These are phyloP conservation scores for Pythium brachiatum DNA, from an alignment of 352 stramenopile species.

Conservation along the genomic window DNA sequence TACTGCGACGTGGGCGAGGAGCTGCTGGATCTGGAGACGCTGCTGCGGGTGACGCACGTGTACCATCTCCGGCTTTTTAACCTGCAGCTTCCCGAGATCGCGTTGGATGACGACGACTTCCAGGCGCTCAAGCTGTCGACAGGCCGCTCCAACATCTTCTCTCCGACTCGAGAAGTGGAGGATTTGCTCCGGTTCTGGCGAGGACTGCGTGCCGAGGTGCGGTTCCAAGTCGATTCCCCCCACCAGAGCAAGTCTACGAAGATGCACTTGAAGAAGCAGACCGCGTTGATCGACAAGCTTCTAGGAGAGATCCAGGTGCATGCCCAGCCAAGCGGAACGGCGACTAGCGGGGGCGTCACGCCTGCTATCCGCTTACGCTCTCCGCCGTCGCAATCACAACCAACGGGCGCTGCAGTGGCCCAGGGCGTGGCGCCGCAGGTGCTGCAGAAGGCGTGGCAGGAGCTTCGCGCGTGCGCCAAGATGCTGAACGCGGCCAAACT, in stretches of 20 bases:
- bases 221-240: constrained; percentile 46
- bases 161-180: constrained; percentile 54
- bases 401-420: constrained; percentile 17
- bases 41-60: constrained; percentile 49
- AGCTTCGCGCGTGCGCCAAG: constrained; percentile 60
- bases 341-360: too few species aligned
- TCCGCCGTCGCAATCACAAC: not conserved
- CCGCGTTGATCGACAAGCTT: constrained; percentile 51
- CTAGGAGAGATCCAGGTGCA: constrained; percentile 34
- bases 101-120: constrained; percentile 44
- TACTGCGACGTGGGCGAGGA: constrained; percentile 63
- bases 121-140: constrained; percentile 46
- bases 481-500: constrained; percentile 63
- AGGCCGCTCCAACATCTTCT: constrained; percentile 56
- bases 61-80: constrained; percentile 67
- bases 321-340: not conserved
- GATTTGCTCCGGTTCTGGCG: constrained; percentile 64
- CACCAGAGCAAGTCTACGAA: constrained; percentile 72
- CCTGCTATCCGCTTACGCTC: not conserved
- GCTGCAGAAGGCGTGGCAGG: constrained; percentile 45
- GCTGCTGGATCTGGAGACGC: constrained; percentile 51
- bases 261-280: constrained; percentile 51
- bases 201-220: constrained; percentile 44
- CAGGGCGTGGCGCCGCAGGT: not conserved
- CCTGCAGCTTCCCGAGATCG: constrained; percentile 43